phyloP scores from a whole-genome alignment of 345 rosid species.

The Fremontodendron californicum region DNA sequence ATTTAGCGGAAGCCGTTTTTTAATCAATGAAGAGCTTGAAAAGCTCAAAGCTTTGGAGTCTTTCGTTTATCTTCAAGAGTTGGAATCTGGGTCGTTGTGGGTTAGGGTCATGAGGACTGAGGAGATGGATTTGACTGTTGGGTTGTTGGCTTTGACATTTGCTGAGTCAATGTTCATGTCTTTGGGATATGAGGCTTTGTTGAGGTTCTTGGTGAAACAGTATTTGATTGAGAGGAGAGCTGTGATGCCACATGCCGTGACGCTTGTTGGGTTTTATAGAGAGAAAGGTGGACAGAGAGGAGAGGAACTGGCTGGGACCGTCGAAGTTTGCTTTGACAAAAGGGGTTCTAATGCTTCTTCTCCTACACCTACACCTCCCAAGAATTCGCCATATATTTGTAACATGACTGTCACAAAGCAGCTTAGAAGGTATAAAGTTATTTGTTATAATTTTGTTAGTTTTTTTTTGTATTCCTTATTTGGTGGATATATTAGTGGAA shows the following conservation, averaged over 20 bases:
- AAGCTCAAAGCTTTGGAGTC: conserved; percentile 60
- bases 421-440: conserved; percentile 55
- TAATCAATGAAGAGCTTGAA: conserved; percentile 68
- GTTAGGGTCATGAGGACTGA: conserved; percentile 69
- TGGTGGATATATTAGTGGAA: neutral
- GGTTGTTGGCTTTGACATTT: conserved; percentile 72
- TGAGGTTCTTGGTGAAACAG: conserved; percentile 76
- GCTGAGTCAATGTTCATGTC: conserved; percentile 81
- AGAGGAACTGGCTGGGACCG: conserved; percentile 71
- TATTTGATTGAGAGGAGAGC: conserved; percentile 73
- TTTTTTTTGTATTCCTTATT: neutral
- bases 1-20: conserved; percentile 47
- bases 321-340: conserved; percentile 76
- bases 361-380: conserved; percentile 75
- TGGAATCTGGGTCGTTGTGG: conserved; percentile 57
- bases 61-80: conserved; percentile 49
- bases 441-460: neutral
- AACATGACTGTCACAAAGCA: conserved; percentile 79
- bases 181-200: conserved; percentile 51
- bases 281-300: conserved; percentile 30
- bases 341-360: conserved; percentile 75
- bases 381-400: conserved; percentile 73
- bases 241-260: conserved; percentile 73
- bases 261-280: conserved; percentile 64
- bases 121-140: conserved; percentile 70